phyloP scores from a whole-genome alignment of 805 yeast genomes.

The Tetrapisispora pingtungensis region DNA sequence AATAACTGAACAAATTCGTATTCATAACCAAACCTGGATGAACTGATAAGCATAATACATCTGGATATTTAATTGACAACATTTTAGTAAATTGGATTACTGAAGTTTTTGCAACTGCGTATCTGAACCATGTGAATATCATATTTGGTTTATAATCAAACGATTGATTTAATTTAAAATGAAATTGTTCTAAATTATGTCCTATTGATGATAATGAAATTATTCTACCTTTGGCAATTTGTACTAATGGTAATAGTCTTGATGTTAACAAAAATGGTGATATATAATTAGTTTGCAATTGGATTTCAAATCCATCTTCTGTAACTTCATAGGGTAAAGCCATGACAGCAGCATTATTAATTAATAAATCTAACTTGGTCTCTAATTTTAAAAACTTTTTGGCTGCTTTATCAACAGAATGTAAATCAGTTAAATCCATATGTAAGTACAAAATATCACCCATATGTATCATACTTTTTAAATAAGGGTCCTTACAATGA shows the following conservation, averaged over 20 bases:
- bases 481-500: slow-evolving; percentile 10
- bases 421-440: slow-evolving; percentile 43
- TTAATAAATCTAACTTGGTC: slow-evolving; percentile 43
- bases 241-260: slow-evolving; percentile 44
- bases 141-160: slow-evolving; percentile 56
- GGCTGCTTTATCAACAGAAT: slow-evolving; percentile 41
- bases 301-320: slow-evolving; percentile 64
- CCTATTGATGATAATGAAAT: slow-evolving; percentile 58
- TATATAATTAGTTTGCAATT: slow-evolving; percentile 67
- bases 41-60: slow-evolving; percentile 51
- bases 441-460: slow-evolving; percentile 47
- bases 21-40: slow-evolving; percentile 87
- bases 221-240: slow-evolving; percentile 37
- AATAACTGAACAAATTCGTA: slow-evolving; percentile 62
- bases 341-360: slow-evolving; percentile 76
- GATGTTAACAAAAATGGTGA: slow-evolving; percentile 66
- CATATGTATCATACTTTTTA: slow-evolving; percentile 19
- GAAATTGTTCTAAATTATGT: slow-evolving; percentile 43
- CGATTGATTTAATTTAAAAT: slow-evolving; percentile 35
- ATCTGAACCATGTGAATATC: slow-evolving; percentile 67
- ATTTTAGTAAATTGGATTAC: slow-evolving; percentile 64
- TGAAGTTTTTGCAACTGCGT: slow-evolving; percentile 67
- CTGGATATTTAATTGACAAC: slow-evolving; percentile 56
- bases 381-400: slow-evolving; percentile 38
- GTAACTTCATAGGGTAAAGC: slow-evolving; percentile 62